Evolutionary conservation across 2,329 filamentous ascomycete genomes (phyloP).

Genomic region (Fusarium udum): DNA sequence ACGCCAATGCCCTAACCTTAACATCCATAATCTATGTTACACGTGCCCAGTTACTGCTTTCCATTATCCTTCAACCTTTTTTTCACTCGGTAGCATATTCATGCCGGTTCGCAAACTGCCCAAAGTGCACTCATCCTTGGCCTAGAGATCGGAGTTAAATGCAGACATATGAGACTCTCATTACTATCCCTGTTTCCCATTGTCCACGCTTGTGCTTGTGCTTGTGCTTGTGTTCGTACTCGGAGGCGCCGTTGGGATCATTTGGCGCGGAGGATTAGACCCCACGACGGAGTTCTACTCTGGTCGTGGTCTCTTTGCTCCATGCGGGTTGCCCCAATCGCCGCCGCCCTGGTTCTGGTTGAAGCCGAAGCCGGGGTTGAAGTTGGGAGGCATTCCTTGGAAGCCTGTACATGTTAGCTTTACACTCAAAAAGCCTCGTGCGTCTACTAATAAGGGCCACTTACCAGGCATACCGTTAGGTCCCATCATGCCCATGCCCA

Average conservation of each 20-base stretch:
- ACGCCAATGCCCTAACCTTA: constrained; percentile 42
- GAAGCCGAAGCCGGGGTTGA: constrained; percentile 77
- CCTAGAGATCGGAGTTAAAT: neutral
- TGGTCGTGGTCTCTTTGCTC: constrained; percentile 80
- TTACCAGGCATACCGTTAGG: constrained; percentile 54
- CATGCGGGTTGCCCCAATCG: constrained; percentile 82
- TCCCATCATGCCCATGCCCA: constrained; percentile 66
- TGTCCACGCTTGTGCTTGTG: neutral
- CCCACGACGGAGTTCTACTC: constrained; percentile 57
- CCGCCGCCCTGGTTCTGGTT: constrained; percentile 57
- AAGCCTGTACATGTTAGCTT: constrained; percentile 61
- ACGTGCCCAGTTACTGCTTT: constrained; percentile 18
- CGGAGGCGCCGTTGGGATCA: neutral
- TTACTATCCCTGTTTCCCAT: neutral
- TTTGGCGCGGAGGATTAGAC: neutral
- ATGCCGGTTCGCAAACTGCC: constrained; percentile 2
- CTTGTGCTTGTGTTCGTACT: neutral
- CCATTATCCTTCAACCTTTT: constrained; percentile 15
- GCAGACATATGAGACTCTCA: neutral
- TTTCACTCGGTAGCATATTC: neutral
- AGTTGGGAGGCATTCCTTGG: constrained; percentile 74
- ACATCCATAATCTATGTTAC: constrained; percentile 43
- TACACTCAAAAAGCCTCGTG: neutral
- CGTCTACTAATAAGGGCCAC: constrained; percentile 1
- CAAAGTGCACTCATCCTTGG: neutral